Evolutionary conservation across 2,329 filamentous ascomycete species (phyloP), one percentile per base, ranked within the genome.

Genomic region (Clathrospora elynae): DNA sequence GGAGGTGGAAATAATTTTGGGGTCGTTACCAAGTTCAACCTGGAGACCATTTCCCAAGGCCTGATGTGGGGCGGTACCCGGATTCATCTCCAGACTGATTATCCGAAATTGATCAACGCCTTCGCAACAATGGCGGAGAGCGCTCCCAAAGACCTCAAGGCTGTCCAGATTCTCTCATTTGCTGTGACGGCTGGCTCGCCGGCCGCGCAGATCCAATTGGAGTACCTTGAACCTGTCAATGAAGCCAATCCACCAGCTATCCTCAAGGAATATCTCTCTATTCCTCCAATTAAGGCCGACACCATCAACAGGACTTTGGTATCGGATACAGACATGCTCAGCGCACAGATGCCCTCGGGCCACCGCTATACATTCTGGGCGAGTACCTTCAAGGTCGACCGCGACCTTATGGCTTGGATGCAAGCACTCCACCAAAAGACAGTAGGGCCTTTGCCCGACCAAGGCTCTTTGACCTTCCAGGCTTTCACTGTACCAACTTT

Each of bases 301-400:
- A 32, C 28, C 51, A 35, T 36, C 37, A 47, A 31, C 46, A 31
- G 31, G 42, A 46, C 29, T 33, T 43, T 59, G 6, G 35, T 40
- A n/a, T 36, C 51, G 16, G 42, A 73, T 14, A 69, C 70, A 2
- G 43, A 59, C n/a, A 61, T 72, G 36, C 59, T 72, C 12, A 65
- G 66, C 20, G 49, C 41, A 2, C 50, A 55, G 20, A 70, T 69
- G 31, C 71, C 68, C 0, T 55, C 60, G 28, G 67, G 67, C 6
- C 39, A 55, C 12, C 53, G 58, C 2, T 48, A 64, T 17, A 53
- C 48, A 3, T 65, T 59, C 44, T 62, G 53, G 52, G 54, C 57
- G 2, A 38, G 44, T 3, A 61, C 61, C 0, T 64, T 53, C 46
- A 61, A 51, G 32, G 36, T 55, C 17, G 48, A 59, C 18, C 22